These are phyloP conservation scores for Camelina sativa DNA, from an alignment of 345 rosid species.

Conservation along the genomic window DNA sequence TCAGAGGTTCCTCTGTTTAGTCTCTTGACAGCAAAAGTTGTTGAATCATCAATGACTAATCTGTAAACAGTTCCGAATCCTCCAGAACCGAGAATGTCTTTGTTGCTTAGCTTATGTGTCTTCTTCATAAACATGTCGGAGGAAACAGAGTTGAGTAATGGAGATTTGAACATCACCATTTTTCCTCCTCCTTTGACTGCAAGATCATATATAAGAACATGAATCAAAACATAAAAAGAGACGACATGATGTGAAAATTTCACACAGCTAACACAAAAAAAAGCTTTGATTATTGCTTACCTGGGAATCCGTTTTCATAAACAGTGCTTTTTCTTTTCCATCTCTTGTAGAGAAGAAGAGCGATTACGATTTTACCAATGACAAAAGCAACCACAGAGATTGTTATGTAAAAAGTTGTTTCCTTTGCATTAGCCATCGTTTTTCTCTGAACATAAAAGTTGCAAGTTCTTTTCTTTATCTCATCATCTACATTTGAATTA, in stretches of 20 bases:
- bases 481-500: not conserved
- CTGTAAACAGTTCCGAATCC: conserved; percentile 81
- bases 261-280: not conserved
- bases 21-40: conserved; percentile 79
- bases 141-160: conserved; percentile 55
- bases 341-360: conserved; percentile 68
- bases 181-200: conserved; percentile 60
- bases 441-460: conserved; percentile 29
- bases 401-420: conserved; percentile 64
- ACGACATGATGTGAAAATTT: not conserved
- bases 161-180: conserved; percentile 78
- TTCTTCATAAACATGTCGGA: conserved; percentile 63
- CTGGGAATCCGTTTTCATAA: conserved; percentile 57
- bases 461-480: not conserved
- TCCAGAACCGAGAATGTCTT: conserved; percentile 82
- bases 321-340: conserved; percentile 61
- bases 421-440: conserved; percentile 58
- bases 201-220: not conserved
- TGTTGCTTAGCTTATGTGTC: conserved; percentile 63
- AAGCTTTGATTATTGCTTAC: conserved; percentile 18
- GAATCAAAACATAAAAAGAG: not conserved
- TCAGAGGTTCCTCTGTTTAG: conserved; percentile 70
- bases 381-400: conserved; percentile 63
- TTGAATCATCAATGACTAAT: conserved; percentile 56
- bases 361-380: conserved; percentile 61